Evolutionary conservation across 768 basidiomycete species (phyloP).

Genomic region (Holtermanniella nyarrowii): DNA sequence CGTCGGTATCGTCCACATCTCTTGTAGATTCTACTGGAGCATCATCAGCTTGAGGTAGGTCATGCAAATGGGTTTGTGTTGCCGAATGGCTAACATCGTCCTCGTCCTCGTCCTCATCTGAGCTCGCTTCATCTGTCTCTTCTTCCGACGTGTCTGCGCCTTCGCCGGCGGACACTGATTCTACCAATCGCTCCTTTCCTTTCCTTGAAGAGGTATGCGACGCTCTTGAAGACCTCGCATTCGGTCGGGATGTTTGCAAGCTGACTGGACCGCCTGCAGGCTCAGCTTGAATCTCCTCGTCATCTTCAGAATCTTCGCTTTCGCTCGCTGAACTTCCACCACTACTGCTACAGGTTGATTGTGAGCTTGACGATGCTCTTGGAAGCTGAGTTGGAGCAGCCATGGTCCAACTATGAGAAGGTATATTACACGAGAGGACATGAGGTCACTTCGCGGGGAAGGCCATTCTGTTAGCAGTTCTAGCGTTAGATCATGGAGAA

Average conservation of each 20-base stretch:
- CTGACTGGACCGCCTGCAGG: neutral
- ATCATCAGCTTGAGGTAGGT: no score
- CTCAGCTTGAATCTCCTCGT: slow-evolving; percentile 1
- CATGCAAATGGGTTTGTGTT: no score
- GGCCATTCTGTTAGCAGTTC: no score
- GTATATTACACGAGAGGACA: no score
- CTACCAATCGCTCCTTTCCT: slow-evolving; percentile 10
- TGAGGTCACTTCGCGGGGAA: no score
- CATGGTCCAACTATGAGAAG: no score
- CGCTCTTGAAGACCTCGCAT: slow-evolving; percentile 1
- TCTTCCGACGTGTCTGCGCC: neutral
- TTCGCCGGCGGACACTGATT: neutral
- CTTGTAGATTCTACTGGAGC: no score
- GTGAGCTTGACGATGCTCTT: neutral
- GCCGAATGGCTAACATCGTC: neutral
- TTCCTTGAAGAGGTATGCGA: slow-evolving; percentile 8
- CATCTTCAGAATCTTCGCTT: neutral
- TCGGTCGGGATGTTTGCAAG: neutral
- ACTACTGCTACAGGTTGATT: neutral
- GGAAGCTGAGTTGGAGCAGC: no score
- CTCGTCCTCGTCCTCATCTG: slow-evolving; percentile 10
- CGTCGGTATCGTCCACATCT: slow-evolving; percentile 1
- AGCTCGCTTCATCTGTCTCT: neutral
- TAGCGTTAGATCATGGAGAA: no score
- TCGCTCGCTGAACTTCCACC: neutral